Conservation (phyloP, 2,329 filamentous ascomycete species). For the Penicillium sp. region DNA sequence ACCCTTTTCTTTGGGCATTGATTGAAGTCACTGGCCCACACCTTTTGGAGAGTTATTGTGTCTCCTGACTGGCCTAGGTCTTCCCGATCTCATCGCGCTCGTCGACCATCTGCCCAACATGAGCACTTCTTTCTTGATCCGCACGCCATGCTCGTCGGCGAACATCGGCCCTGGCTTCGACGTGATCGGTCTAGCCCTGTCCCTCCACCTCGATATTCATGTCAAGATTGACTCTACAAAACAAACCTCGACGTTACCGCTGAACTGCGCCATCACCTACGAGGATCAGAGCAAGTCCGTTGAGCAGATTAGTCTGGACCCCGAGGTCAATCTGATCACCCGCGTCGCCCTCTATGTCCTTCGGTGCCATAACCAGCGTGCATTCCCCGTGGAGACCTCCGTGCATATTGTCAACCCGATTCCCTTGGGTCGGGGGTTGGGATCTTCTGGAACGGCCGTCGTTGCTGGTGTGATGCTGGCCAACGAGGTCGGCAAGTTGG, state of each 20-base stretch:
- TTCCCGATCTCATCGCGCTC: too few species aligned
- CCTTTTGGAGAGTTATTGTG: too few species aligned
- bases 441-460: slow-evolving; percentile 92
- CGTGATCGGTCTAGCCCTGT: slow-evolving; percentile 87
- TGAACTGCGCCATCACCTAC: slow-evolving; percentile 80
- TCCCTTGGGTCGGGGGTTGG: slow-evolving; percentile 82
- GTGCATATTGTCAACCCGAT: slow-evolving; percentile 96
- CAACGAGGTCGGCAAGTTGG: slow-evolving; percentile 77
- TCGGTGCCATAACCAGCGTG: slow-evolving; percentile 78
- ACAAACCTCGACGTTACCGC: slow-evolving; percentile 30
- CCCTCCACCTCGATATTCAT: slow-evolving; percentile 83
- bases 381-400: slow-evolving; percentile 78
- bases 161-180: slow-evolving; percentile 98
- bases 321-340: slow-evolving; percentile 87
- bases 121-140: slow-evolving; percentile 57
- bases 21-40: too few species aligned
- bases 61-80: too few species aligned
- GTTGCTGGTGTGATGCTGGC: slow-evolving; percentile 91
- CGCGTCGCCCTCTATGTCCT: slow-evolving; percentile 91
- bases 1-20: neutral
- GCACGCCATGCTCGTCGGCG: slow-evolving; percentile 87
- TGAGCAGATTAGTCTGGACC: slow-evolving; percentile 71
- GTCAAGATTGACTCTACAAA: slow-evolving; percentile 66
- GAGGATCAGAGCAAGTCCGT: slow-evolving; percentile 70
- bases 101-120: neutral